These are phyloP conservation scores for Talaromyces sp. DNA, from an alignment of 2,329 filamentous ascomycete species.

Conservation along the genomic window DNA sequence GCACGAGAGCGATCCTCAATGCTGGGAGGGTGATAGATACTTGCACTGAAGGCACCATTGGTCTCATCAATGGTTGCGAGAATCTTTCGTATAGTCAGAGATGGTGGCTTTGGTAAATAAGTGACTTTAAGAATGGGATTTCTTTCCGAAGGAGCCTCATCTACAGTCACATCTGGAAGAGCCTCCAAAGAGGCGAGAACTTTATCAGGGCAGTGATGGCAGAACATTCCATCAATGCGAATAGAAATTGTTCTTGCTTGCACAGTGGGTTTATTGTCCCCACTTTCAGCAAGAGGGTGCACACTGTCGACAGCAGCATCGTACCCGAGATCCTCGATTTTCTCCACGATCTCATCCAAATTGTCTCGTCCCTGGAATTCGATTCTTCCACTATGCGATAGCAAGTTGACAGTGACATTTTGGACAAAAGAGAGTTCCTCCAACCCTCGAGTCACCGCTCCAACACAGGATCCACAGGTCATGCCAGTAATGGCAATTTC, in stretches of 20 bases:
- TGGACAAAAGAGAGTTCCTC: constrained; percentile 50
- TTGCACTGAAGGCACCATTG: constrained; percentile 67
- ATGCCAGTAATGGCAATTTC: constrained; percentile 58
- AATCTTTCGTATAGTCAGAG: constrained; percentile 75
- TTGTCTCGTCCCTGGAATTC: constrained; percentile 53
- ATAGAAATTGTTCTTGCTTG: constrained; percentile 64
- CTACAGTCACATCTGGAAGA: constrained; percentile 52
- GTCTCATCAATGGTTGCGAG: constrained; percentile 66
- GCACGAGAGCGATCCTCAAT: constrained; percentile 78
- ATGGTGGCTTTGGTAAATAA: constrained; percentile 69
- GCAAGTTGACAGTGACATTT: constrained; percentile 53
- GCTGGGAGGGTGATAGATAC: constrained; percentile 77
- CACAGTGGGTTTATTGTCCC: constrained; percentile 26
- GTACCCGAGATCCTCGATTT: constrained; percentile 64
- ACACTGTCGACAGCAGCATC: constrained; percentile 61
- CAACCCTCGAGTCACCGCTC: constrained; percentile 52
- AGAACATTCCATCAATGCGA: constrained; percentile 72
- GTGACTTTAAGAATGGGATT: constrained; percentile 69
- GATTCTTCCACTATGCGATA: constrained; percentile 55
- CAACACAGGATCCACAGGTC: constrained; percentile 61
- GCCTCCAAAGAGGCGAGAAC: constrained; percentile 40
- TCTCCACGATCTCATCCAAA: constrained; percentile 49
- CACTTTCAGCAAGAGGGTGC: constrained; percentile 31
- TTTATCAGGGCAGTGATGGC: constrained; percentile 66
- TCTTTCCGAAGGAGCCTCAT: constrained; percentile 56